phyloP scores from a whole-genome alignment of 2,329 filamentous ascomycete species.

The Sordariomycetes sp. region DNA sequence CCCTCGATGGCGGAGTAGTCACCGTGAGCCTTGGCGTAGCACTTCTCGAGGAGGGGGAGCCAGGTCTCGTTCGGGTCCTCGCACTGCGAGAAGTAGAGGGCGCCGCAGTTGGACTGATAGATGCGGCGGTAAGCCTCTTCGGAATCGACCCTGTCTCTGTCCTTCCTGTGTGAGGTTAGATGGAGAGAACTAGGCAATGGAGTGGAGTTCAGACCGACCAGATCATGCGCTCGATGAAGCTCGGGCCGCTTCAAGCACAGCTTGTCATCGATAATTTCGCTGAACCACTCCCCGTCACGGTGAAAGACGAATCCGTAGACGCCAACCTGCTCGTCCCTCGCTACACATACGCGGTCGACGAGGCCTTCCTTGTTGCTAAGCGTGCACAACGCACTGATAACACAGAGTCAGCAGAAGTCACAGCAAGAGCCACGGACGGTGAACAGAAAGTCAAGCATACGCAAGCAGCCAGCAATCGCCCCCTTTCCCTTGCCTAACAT shows the following conservation, averaged over 20 bases:
- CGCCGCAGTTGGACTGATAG: slow-evolving; percentile 44
- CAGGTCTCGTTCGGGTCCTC: slow-evolving; percentile 65
- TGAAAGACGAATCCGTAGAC: slow-evolving; percentile 82
- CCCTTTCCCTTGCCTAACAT: slow-evolving; percentile 64
- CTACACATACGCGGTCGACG: slow-evolving; percentile 63
- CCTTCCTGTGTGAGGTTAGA: not conserved
- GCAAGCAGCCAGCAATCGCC: slow-evolving; percentile 85
- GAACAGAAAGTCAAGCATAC: not conserved
- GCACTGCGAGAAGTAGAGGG: slow-evolving; percentile 60
- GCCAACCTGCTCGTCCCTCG: slow-evolving; percentile 57
- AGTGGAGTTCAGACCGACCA: slow-evolving; percentile 17
- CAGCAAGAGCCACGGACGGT: not conserved
- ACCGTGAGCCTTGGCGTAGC: slow-evolving; percentile 69
- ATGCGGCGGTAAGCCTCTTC: slow-evolving; percentile 45
- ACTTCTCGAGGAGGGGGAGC: slow-evolving; percentile 68
- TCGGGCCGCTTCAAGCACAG: slow-evolving; percentile 31
- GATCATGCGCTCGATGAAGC: slow-evolving; percentile 29
- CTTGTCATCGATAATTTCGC: slow-evolving; percentile 44
- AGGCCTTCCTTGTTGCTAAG: slow-evolving; percentile 59
- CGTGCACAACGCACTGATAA: slow-evolving; percentile 49
- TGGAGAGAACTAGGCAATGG: slow-evolving; percentile 4
- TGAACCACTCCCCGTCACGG: slow-evolving; percentile 63
- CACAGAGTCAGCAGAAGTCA: not conserved
- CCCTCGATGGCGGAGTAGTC: slow-evolving; percentile 66
- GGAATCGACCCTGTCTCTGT: slow-evolving; percentile 32